These are phyloP conservation scores for Oemleria cerasiformis DNA, from an alignment of 306 rosid genomes.

Conservation along the genomic window DNA sequence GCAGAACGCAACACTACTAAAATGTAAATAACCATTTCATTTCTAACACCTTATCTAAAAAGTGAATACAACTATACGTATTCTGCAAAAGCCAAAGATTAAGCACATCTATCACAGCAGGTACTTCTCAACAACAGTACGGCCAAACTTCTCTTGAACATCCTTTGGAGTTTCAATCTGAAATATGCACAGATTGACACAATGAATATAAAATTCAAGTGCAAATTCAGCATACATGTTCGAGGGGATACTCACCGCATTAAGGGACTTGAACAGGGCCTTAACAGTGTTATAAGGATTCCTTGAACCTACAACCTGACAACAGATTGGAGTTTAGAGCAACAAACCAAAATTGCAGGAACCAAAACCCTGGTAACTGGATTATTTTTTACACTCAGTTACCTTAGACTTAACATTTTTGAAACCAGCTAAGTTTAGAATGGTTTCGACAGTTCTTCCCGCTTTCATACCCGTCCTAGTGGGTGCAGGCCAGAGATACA, in stretches of 20 bases:
- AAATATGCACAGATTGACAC: conserved; percentile 19
- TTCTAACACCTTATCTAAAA: background rate
- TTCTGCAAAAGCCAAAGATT: background rate
- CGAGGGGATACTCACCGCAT: conserved; percentile 53
- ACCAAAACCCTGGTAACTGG: conserved; percentile 12
- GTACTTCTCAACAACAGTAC: conserved; percentile 91
- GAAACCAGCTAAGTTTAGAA: conserved; percentile 79
- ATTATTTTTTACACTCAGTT: conserved; percentile 26
- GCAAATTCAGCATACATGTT: background rate
- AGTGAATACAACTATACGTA: background rate
- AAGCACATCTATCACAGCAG: conserved; percentile 43
- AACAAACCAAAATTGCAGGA: conserved; percentile 11
- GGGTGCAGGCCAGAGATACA: conserved; percentile 96
- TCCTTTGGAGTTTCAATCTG: conserved; percentile 94
- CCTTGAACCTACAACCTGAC: conserved; percentile 82
- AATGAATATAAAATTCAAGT: background rate
- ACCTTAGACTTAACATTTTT: conserved; percentile 95
- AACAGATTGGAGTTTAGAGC: conserved; percentile 23
- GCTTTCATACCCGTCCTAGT: conserved; percentile 84
- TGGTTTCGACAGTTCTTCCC: conserved; percentile 76
- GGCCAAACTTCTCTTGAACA: conserved; percentile 84
- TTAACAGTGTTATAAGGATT: conserved; percentile 86
- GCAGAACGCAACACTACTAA: background rate
- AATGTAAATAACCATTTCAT: background rate
- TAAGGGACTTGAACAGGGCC: conserved; percentile 88